phyloP scores from a whole-genome alignment of 257 asterid species.

The Solanum pennellii region DNA sequence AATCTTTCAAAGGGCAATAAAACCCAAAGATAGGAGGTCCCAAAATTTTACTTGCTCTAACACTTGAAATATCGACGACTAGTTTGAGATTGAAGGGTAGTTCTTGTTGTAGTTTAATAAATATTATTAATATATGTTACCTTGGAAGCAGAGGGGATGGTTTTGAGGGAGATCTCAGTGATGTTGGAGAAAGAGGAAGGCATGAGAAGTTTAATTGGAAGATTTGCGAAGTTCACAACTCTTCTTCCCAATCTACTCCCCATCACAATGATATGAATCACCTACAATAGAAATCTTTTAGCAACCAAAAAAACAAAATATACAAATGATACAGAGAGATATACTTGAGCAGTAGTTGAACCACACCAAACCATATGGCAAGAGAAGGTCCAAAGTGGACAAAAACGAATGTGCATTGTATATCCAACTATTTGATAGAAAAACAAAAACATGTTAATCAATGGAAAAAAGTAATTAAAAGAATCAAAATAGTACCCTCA shows the following conservation, averaged over 20 bases:
- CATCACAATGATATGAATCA: slow-evolving; percentile 17
- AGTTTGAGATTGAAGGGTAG: not conserved
- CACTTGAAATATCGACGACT: not conserved
- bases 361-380: not conserved
- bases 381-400: not conserved
- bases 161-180: slow-evolving; percentile 84
- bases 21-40: not conserved
- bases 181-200: slow-evolving; percentile 75
- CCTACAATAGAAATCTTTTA: not conserved
- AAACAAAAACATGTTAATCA: not conserved
- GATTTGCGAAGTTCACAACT: slow-evolving; percentile 63
- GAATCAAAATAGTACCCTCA: not conserved
- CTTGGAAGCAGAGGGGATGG: slow-evolving; percentile 90
- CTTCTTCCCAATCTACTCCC: slow-evolving; percentile 78
- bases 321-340: not conserved
- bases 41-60: slow-evolving; percentile 5
- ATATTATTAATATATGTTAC: not conserved
- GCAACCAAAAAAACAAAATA: not conserved
- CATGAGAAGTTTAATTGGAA: slow-evolving; percentile 86
- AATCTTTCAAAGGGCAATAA: not conserved
- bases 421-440: not conserved
- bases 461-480: not conserved
- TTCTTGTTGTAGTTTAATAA: not conserved
- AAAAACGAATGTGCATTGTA: not conserved
- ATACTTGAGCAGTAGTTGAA: not conserved